Conservation (phyloP, 2,329 filamentous ascomycete genomes). For the Gnomoniopsis smithogilvyi region DNA sequence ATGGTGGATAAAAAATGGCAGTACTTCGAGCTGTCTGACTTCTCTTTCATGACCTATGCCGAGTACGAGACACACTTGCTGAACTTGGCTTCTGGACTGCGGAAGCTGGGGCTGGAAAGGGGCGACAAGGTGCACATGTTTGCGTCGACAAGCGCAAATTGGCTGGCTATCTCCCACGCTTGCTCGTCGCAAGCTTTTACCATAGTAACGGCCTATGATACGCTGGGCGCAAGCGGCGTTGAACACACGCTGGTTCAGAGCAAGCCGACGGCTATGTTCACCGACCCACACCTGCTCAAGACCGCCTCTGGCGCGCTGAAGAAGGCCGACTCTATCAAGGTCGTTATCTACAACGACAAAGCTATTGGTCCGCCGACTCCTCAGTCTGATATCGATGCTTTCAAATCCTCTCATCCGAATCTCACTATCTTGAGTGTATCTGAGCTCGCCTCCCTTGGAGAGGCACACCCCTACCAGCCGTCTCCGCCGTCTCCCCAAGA, state of each 20-base stretch:
- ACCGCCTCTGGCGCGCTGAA: constrained; percentile 55
- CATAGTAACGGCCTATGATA: constrained; percentile 94
- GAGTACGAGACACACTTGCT: constrained; percentile 72
- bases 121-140: constrained; percentile 75
- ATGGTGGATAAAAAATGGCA: constrained; percentile 90
- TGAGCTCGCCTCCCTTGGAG: constrained; percentile 53
- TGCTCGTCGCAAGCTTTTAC: constrained; percentile 81
- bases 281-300: constrained; percentile 74
- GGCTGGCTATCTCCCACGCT: constrained; percentile 77
- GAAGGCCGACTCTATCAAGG: constrained; percentile 53
- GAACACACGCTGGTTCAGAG: constrained; percentile 85
- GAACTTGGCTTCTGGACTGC: constrained; percentile 69
- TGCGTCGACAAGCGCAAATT: constrained; percentile 79
- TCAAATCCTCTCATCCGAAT: constrained; percentile 54
- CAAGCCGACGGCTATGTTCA: constrained; percentile 76
- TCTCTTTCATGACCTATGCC: constrained; percentile 72
- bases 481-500: constrained; percentile 72
- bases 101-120: constrained; percentile 67
- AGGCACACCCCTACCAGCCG: constrained; percentile 68
- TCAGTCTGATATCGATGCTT: constrained; percentile 49
- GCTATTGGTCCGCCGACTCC: constrained; percentile 45
- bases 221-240: constrained; percentile 78
- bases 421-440: constrained; percentile 52
- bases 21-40: constrained; percentile 79
- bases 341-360: constrained; percentile 60